Evolutionary conservation across 345 rosid genomes (phyloP).

Genomic region (Citrus unshiu): DNA sequence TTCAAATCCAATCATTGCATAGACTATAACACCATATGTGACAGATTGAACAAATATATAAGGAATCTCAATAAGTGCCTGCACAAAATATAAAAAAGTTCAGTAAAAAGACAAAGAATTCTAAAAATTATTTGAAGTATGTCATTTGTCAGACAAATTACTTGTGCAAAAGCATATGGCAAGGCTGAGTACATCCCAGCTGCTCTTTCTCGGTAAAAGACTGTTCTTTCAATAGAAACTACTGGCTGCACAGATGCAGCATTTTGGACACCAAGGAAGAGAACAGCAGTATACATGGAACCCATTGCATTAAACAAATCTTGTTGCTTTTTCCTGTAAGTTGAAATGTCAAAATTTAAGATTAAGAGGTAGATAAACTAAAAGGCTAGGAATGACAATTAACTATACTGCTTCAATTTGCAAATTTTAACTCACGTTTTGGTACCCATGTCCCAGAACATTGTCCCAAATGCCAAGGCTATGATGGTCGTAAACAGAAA

Average conservation of each 20-base stretch:
- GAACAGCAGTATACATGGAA: slow-evolving; percentile 40
- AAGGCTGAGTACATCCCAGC: slow-evolving; percentile 54
- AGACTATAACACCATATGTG: slow-evolving; percentile 29
- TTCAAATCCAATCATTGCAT: slow-evolving; percentile 44
- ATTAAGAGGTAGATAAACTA: neutral
- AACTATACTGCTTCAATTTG: neutral
- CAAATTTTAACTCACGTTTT: slow-evolving; percentile 22
- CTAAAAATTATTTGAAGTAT: neutral
- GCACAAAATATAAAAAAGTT: neutral
- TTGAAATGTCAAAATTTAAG: neutral
- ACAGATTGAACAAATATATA: slow-evolving; percentile 29
- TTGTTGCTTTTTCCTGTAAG: slow-evolving; percentile 20
- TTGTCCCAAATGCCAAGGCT: slow-evolving; percentile 36
- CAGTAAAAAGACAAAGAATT: neutral
- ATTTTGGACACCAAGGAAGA: slow-evolving; percentile 57
- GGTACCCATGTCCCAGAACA: slow-evolving; percentile 42
- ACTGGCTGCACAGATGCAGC: slow-evolving; percentile 48
- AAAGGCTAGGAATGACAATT: neutral
- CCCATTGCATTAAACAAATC: slow-evolving; percentile 55
- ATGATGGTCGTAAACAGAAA: slow-evolving; percentile 31
- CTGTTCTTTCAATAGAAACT: slow-evolving; percentile 47
- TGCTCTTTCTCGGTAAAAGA: slow-evolving; percentile 56
- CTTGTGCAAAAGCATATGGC: slow-evolving; percentile 25
- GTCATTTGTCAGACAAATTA: slow-evolving; percentile 26
- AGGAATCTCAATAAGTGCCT: slow-evolving; percentile 45